Percentiles rank a stretch among this genome's conserved stretches.
These are phyloP conservation scores for Aspergillus versicolor DNA, from an alignment of 2,329 filamentous ascomycete species.

Conservation along the genomic window DNA sequence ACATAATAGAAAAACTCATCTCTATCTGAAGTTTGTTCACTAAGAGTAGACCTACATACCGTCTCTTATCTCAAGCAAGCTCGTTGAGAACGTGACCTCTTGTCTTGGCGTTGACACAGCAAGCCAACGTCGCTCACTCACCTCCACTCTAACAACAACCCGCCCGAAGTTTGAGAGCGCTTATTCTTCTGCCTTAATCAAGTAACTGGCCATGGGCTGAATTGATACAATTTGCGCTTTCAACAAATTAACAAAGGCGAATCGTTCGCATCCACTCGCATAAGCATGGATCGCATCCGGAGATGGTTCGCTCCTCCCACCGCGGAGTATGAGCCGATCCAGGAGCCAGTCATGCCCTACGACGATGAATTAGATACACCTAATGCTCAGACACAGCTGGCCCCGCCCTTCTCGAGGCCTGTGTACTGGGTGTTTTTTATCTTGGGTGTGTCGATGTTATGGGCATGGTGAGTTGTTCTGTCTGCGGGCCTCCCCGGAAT, in stretches of 20 bases:
- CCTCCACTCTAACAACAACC: background rate
- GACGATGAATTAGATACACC: constrained; percentile 30
- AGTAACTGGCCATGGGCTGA: constrained; percentile 15
- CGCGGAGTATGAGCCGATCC: constrained; percentile 31
- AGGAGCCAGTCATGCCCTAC: constrained; percentile 23
- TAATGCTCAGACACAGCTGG: constrained; percentile 12
- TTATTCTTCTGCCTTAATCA: background rate
- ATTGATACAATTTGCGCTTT: background rate
- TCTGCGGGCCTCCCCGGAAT: background rate
- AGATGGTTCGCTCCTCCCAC: constrained; percentile 30
- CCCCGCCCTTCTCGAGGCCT: constrained; percentile 69
- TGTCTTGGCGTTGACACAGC: background rate
- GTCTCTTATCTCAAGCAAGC: too few relatives aligned
- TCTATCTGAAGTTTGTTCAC: constrained; percentile 2
- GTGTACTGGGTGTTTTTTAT: constrained; percentile 85
- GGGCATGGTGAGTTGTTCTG: constrained; percentile 73
- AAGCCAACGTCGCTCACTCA: background rate
- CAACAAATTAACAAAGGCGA: background rate
- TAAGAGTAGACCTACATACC: background rate
- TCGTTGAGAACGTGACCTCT: constrained; percentile 5
- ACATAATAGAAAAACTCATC: constrained; percentile 17
- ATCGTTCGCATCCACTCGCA: background rate
- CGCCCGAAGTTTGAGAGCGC: background rate
- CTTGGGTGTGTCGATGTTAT: constrained; percentile 90
- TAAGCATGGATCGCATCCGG: constrained; percentile 37